Base-by-base conservation (phyloP, 129 eudicot species). In the Flaveria brownii region DNA sequence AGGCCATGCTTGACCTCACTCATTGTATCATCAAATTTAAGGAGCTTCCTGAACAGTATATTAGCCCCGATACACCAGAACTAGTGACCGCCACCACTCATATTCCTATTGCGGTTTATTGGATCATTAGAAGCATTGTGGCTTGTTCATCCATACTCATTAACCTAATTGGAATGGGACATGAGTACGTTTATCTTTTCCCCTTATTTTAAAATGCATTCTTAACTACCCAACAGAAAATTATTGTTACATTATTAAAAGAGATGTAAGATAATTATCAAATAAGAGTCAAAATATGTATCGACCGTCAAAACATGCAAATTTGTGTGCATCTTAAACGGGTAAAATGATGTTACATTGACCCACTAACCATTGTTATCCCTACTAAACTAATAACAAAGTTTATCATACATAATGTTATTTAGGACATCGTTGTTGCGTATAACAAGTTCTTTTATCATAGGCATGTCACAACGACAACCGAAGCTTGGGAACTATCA, bases 401-500 rank as follows among this genome's bases (percentile, higher is more conserved):
- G 7, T 6, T 17, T 17, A 2, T 17, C 23, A 16, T 59, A 10
- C 16, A 22, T 22, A 20, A 57, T 20, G 0, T 20, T 3, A 20
- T 11, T 22, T 59, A 20, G 26, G 64, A 57, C 28, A 23, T 23
- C 20, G 9, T 43, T 4, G 15, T 18, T 42, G 69, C 39, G 23
- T 57, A 42, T 22, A 59, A 41, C 54, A 1, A 20, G 7, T 2
- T 16, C 26, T 63, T 64, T 36, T 28, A 9, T 28, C 10, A 39
- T 71, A 88, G 97, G 82, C 88, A 86, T 49, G 28, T 88, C 71
- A 77, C 89, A n/a, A 82, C 93, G 1, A 85, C 93, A 18, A 77
- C 91, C 0, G 91, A 91, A 81, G 85, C 92, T 16, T 88, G 93
- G 97, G 97, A 91, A 81, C 70, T 91, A 50, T 84, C 89, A 6